Conservation (phyloP, 2,329 filamentous ascomycete genomes). For the Beauveria scarabaeidicola region DNA sequence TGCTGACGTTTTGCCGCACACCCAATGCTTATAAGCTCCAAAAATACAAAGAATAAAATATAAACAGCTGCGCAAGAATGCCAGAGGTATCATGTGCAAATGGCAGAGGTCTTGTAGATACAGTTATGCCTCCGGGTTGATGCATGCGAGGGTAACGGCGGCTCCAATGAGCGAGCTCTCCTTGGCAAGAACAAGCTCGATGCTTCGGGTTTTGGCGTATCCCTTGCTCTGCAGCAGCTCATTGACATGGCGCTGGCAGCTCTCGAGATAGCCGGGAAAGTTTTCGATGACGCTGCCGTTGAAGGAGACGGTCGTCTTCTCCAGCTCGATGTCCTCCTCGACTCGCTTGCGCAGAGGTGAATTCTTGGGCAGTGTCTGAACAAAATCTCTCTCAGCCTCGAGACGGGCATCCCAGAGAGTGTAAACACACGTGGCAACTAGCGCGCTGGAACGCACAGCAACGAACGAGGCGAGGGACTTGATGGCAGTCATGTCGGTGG, state of each 20-base stretch:
- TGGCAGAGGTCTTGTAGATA: constrained; percentile 6
- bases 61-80: background rate
- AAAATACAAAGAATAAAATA: constrained; percentile 5
- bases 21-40: constrained; percentile 3
- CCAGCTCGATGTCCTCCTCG: constrained; percentile 40
- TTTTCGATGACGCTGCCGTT: constrained; percentile 74
- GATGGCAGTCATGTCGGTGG: constrained; percentile 42
- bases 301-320: constrained; percentile 58
- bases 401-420: constrained; percentile 50
- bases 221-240: constrained; percentile 37
- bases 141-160: constrained; percentile 56
- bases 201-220: constrained; percentile 31
- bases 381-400: constrained; percentile 34
- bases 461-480: constrained; percentile 45
- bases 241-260: constrained; percentile 57
- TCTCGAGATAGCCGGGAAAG: constrained; percentile 58
- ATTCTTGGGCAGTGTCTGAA: constrained; percentile 20
- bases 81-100: constrained; percentile 9
- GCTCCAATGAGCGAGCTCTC: constrained; percentile 71
- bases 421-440: constrained; percentile 51
- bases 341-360: constrained; percentile 33
- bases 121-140: constrained; percentile 18
- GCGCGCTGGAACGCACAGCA: constrained; percentile 48
- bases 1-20: constrained; percentile 13
- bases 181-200: constrained; percentile 58